phyloP scores from a whole-genome alignment of 1,139 yeast species.

The Geotrichum citri-aurantii region DNA sequence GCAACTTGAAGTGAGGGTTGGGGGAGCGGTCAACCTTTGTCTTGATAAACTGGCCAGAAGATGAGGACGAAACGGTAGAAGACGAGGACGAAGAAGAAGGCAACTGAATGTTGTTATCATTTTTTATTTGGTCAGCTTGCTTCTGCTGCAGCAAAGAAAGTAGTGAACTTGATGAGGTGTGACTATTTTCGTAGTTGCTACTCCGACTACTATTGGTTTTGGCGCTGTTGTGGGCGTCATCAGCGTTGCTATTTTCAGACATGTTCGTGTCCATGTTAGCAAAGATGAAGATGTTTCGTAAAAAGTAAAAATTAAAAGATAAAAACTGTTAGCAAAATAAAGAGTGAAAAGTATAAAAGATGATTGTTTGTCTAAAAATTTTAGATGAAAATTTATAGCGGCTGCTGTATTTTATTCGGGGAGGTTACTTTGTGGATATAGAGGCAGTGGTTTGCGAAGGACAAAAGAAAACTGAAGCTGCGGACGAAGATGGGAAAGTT shows the following conservation, averaged over 20 bases:
- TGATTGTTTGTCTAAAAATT: background rate
- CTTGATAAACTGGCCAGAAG: slow-evolving; percentile 5
- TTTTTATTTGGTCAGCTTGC: background rate
- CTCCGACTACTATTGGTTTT: background rate
- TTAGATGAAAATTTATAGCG: background rate
- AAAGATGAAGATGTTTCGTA: background rate
- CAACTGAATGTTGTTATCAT: background rate
- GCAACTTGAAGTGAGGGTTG: slow-evolving; percentile 4
- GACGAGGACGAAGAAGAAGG: background rate
- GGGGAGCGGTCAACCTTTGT: background rate
- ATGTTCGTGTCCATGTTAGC: slow-evolving; percentile 2
- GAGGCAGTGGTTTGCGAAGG: background rate
- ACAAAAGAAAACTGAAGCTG: background rate
- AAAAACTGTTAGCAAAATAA: background rate
- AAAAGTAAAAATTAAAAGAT: background rate
- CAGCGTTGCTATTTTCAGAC: slow-evolving; percentile 2
- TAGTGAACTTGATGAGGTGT: background rate
- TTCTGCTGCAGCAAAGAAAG: background rate
- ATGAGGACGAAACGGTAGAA: background rate
- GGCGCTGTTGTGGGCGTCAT: background rate
- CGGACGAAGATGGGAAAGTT: background rate
- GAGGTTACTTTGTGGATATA: background rate
- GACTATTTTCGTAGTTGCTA: background rate
- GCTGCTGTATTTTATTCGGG: background rate
- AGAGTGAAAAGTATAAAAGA: background rate